Evolutionary conservation across 495 filamentous ascomycete genomes (phyloP).

Genomic region (Copromyces sp.): DNA sequence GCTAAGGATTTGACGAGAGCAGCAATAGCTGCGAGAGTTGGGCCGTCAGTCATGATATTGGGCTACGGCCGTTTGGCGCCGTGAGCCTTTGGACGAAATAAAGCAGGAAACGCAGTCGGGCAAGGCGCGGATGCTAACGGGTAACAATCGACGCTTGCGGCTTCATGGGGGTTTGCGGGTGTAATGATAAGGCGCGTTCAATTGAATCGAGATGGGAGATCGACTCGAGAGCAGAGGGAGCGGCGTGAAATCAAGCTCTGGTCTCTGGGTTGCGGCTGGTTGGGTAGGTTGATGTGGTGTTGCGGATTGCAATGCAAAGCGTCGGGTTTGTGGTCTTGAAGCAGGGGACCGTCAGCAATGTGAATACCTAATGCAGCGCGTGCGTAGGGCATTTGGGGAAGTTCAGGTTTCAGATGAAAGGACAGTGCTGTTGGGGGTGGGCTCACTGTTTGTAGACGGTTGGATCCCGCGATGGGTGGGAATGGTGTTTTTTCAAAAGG

Average conservation of each 20-base stretch:
- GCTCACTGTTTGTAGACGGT: not conserved
- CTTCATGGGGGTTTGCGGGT: constrained; percentile 2
- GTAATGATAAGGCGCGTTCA: not conserved
- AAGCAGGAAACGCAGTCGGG: not conserved
- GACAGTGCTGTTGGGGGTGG: not conserved
- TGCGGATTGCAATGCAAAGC: not conserved
- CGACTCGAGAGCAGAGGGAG: not conserved
- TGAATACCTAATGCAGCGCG: not conserved
- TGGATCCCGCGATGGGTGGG: not conserved
- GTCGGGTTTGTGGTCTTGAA: not conserved
- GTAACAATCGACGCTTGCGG: not conserved
- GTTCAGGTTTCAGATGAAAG: not conserved
- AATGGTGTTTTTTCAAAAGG: not conserved
- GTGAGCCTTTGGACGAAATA: constrained; percentile 11
- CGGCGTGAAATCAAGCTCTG: not conserved
- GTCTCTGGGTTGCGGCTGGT: constrained; percentile 1
- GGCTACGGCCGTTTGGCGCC: constrained; percentile 7
- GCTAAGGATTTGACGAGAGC: constrained; percentile 55
- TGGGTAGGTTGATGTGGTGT: not conserved
- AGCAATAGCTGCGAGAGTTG: constrained; percentile 52
- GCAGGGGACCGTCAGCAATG: not conserved
- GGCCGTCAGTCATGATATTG: constrained; percentile 46
- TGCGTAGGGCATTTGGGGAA: not conserved
- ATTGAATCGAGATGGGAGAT: not conserved
- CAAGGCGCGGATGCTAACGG: not conserved